Evolutionary conservation across 139 green algal genomes (phyloP), one percentile per base, ranked within the genome.

Genomic region (Chlorella sp.): DNA sequence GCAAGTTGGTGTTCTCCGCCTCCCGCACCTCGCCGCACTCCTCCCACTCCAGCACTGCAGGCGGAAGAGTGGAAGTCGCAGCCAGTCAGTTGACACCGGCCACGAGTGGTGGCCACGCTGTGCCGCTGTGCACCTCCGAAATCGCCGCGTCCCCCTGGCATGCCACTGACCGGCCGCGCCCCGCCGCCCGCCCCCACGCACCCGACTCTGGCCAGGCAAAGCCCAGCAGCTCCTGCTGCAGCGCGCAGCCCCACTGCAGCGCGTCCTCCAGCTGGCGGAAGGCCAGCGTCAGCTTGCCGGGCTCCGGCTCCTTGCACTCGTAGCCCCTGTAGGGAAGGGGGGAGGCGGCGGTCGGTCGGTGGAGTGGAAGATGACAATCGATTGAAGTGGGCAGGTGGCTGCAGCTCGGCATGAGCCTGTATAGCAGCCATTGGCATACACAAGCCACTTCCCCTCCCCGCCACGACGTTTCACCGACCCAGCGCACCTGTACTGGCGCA

Each of bases 281-380:
- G 41, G 90, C 92, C 36, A 86, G 82, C 16, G 73, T 82, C 36
- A 84, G 28, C 60, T 90, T 87, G 41, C 93, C 94, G 11, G 92
- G 85, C 81, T 96, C 92, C 8, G 92, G 92, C 90, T 96, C 94
- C 86, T 98, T 97, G 92, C 95, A 97, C 87, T 98, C 94, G 77
- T 97, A 97, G 54, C 94, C 95, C 51, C 74, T 81, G 74, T 48
- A 34, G 41, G 36, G 3, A 19, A 38, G 40, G 41, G 24, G 41
- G 6, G 41, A 11, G 70, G 32, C 5, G n/a, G 65, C 5, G 20
- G 60, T 32, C 60, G 22, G n/a, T n/a, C n/a, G n/a, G n/a, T n/a
- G n/a, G n/a, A n/a, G n/a, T n/a, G n/a, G n/a, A n/a, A n/a, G n/a
- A n/a, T n/a, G n/a, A n/a, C n/a, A n/a, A n/a, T n/a, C n/a, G n/a